Conservation (phyloP, 441 rosid genomes). For the Hura crepitans region DNA sequence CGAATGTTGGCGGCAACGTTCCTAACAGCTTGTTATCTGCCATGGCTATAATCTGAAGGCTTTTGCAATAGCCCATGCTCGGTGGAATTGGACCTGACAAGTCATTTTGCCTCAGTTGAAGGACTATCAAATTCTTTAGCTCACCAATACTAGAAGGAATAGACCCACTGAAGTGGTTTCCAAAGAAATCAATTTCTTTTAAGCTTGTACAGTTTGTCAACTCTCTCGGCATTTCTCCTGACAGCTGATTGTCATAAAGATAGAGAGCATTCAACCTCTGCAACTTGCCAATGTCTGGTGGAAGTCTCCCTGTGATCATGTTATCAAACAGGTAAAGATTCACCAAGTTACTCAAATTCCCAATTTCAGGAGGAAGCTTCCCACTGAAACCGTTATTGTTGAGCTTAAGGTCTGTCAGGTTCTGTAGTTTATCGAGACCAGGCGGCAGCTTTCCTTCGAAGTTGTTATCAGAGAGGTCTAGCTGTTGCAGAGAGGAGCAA, state of each 20-base stretch:
- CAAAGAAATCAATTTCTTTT: constrained; percentile 58
- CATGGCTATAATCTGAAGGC: constrained; percentile 53
- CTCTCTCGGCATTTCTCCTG: constrained; percentile 72
- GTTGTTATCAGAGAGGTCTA: constrained; percentile 61
- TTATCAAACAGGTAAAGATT: constrained; percentile 57
- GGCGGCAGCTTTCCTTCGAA: constrained; percentile 56
- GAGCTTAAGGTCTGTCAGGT: constrained; percentile 54
- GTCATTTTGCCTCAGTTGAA: constrained; percentile 85
- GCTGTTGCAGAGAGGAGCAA: constrained; percentile 52
- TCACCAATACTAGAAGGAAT: constrained; percentile 72
- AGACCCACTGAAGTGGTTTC: constrained; percentile 64
- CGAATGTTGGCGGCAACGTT: constrained; percentile 66
- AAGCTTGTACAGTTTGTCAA: constrained; percentile 69
- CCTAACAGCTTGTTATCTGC: constrained; percentile 83
- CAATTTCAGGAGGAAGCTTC: constrained; percentile 56
- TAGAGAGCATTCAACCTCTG: constrained; percentile 44
- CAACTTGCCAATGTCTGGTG: constrained; percentile 61
- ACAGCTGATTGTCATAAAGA: constrained; percentile 73
- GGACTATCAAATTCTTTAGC: constrained; percentile 55
- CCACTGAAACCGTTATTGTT: constrained; percentile 68
- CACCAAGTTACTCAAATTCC: constrained; percentile 59
- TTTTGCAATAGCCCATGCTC: constrained; percentile 71
- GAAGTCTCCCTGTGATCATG: constrained; percentile 58
- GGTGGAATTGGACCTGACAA: constrained; percentile 73
- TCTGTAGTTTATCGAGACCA: constrained; percentile 45